Conservation (phyloP, 2,329 filamentous ascomycete species). For the Aspergillus sclerotialis region DNA sequence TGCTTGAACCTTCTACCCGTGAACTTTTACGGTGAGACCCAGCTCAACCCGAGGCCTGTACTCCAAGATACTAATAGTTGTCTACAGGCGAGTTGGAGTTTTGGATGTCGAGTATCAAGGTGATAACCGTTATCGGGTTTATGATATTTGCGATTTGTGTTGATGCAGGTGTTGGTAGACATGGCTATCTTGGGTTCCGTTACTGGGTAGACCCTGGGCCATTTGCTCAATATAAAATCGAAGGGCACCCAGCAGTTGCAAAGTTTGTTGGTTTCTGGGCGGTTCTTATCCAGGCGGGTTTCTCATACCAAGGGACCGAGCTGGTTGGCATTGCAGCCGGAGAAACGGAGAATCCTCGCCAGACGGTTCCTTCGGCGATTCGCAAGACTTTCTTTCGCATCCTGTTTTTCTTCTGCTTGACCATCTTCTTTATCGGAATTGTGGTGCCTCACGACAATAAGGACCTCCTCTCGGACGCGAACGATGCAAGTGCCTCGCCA, state of each 20-base stretch:
- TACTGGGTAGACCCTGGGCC: conserved; percentile 64
- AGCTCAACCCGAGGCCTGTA: conserved; percentile 68
- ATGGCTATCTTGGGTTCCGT: conserved; percentile 65
- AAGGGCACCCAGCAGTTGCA: conserved; percentile 49
- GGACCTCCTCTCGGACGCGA: conserved; percentile 35
- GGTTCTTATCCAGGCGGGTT: conserved; percentile 37
- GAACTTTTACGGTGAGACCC: conserved; percentile 63
- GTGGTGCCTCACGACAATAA: conserved; percentile 57
- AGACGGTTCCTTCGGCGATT: conserved; percentile 64
- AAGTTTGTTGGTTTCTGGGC: conserved; percentile 56
- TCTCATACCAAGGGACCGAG: conserved; percentile 54
- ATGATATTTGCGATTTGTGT: conserved; percentile 70
- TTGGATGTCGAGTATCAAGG: conserved; percentile 66
- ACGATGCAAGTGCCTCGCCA: conserved; percentile 23
- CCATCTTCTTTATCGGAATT: conserved; percentile 59
- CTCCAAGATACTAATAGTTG: conserved; percentile 62
- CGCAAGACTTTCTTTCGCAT: conserved; percentile 69
- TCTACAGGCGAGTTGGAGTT: conserved; percentile 60
- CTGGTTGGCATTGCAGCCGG: conserved; percentile 69
- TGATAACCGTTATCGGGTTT: conserved; percentile 71
- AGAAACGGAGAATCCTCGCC: conserved; percentile 64
- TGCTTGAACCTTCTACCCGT: conserved; percentile 64
- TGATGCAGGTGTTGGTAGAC: conserved; percentile 61
- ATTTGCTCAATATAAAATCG: conserved; percentile 60
- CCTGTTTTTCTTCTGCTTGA: conserved; percentile 46